Conservation (phyloP, 768 basidiomycete genomes). For the Dioszegia aurantiaca region DNA sequence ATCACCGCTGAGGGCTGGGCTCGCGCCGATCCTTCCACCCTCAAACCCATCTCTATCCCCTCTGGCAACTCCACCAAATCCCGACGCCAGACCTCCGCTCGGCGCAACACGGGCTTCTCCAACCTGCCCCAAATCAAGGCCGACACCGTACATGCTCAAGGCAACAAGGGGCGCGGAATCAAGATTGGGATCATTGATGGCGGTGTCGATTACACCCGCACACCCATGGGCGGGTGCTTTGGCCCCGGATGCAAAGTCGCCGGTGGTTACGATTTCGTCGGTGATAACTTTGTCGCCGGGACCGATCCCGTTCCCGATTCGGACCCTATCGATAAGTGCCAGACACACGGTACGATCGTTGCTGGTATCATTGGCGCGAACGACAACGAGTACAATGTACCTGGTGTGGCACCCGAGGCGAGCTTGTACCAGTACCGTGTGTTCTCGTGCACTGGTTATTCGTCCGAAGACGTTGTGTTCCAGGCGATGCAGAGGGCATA, state of each 20-base stretch:
- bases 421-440: slow-evolving; percentile 58
- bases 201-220: slow-evolving; percentile 48
- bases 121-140: slow-evolving; percentile 55
- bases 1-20: slow-evolving; percentile 12
- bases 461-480: slow-evolving; percentile 53
- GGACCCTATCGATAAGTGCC: slow-evolving; percentile 50
- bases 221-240: slow-evolving; percentile 52
- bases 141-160: slow-evolving; percentile 64
- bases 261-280: slow-evolving; percentile 52
- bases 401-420: slow-evolving; percentile 67
- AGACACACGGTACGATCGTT: slow-evolving; percentile 50
- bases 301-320: slow-evolving; percentile 41
- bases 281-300: slow-evolving; percentile 41
- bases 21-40: neutral
- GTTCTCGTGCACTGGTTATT: slow-evolving; percentile 61
- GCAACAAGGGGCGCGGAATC: slow-evolving; percentile 64
- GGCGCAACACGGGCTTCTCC: slow-evolving; percentile 37
- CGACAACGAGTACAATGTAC: slow-evolving; percentile 63
- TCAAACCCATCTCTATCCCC: neutral
- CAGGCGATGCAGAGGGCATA: slow-evolving; percentile 57
- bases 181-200: slow-evolving; percentile 63
- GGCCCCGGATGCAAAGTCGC: slow-evolving; percentile 50
- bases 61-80: slow-evolving; percentile 19
- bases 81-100: slow-evolving; percentile 21
- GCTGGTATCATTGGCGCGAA: slow-evolving; percentile 55